These are phyloP conservation scores for Hymenoscyphus albidus DNA, from an alignment of 2,329 filamentous ascomycete species.

Conservation along the genomic window DNA sequence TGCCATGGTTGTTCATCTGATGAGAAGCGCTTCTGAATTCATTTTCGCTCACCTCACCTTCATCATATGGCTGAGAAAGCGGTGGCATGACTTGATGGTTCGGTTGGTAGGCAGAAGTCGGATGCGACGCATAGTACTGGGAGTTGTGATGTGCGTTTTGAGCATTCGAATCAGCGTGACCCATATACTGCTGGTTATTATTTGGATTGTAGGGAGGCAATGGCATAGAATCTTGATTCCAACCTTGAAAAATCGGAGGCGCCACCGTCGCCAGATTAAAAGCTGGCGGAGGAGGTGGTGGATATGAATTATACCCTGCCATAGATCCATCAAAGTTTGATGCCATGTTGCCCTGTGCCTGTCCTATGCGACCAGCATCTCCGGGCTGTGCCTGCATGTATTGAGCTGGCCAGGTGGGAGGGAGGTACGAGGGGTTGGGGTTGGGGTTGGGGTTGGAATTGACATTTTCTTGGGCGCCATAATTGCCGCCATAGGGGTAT, in stretches of 20 bases:
- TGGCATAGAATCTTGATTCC: slow-evolving; percentile 31
- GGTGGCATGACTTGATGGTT: slow-evolving; percentile 12
- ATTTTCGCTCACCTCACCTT: slow-evolving; percentile 73
- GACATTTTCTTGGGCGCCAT: slow-evolving; percentile 26
- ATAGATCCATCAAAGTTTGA: slow-evolving; percentile 28
- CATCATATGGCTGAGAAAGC: slow-evolving; percentile 46
- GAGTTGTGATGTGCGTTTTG: slow-evolving; percentile 18
- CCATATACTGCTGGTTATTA: slow-evolving; percentile 18
- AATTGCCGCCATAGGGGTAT: slow-evolving; percentile 42
- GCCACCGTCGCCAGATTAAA: slow-evolving; percentile 29
- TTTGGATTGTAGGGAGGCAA: slow-evolving; percentile 26
- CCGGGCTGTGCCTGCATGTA: slow-evolving; percentile 22
- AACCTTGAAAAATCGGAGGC: slow-evolving; percentile 32
- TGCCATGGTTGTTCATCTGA: slow-evolving; percentile 14
- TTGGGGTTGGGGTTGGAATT: slow-evolving; percentile 10
- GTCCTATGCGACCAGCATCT: slow-evolving; percentile 22
- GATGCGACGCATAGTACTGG: slow-evolving; percentile 21
- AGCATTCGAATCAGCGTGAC: slow-evolving; percentile 15
- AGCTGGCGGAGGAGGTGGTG: slow-evolving; percentile 16
- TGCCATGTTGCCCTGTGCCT: slow-evolving; percentile 25
- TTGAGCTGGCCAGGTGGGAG: slow-evolving; percentile 26
- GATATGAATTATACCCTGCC: slow-evolving; percentile 31
- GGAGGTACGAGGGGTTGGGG: slow-evolving; percentile 24
- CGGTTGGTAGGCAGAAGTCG: slow-evolving; percentile 22
- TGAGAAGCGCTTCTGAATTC: slow-evolving; percentile 51